Percentiles rank a stretch among this genome's conserved stretches.
These are phyloP conservation scores for Pseudozyma thailandica DNA, from an alignment of 1,284 basidiomycete species.

Conservation along the genomic window DNA sequence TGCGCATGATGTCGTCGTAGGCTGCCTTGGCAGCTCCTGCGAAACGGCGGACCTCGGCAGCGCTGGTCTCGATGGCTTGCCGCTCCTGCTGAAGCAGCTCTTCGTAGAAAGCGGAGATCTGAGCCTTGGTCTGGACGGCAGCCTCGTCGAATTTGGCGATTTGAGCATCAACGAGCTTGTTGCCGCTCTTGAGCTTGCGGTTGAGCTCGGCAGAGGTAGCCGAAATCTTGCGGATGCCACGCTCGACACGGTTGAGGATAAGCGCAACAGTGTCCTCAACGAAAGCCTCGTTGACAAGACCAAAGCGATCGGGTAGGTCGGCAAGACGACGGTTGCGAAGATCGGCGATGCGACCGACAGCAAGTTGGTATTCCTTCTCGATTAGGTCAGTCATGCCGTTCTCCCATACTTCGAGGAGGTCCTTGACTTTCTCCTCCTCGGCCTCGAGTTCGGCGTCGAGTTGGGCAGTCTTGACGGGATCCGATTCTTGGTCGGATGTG, in stretches of 20 bases:
- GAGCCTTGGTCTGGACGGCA: slow-evolving; percentile 38
- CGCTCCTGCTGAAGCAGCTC: slow-evolving; percentile 44
- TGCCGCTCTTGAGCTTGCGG: slow-evolving; percentile 26
- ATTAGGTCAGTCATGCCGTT: slow-evolving; percentile 51
- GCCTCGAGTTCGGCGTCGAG: slow-evolving; percentile 60
- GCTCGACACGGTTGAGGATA: slow-evolving; percentile 51
- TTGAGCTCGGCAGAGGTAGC: slow-evolving; percentile 8
- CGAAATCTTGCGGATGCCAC: slow-evolving; percentile 48
- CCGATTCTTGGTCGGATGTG: slow-evolving; percentile 30
- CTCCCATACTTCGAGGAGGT: slow-evolving; percentile 61
- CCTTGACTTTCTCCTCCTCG: slow-evolving; percentile 49
- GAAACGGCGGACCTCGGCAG: slow-evolving; percentile 53
- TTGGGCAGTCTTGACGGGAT: slow-evolving; percentile 46
- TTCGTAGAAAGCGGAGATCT: slow-evolving; percentile 44
- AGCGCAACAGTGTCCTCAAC: slow-evolving; percentile 56
- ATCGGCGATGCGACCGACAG: slow-evolving; percentile 51
- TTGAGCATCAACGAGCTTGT: slow-evolving; percentile 49
- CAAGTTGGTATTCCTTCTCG: slow-evolving; percentile 54
- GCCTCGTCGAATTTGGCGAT: slow-evolving; percentile 42
- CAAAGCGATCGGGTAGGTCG: slow-evolving; percentile 59
- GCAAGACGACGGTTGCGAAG: slow-evolving; percentile 44
- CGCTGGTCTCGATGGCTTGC: slow-evolving; percentile 48
- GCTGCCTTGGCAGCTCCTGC: slow-evolving; percentile 42
- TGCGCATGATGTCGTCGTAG: slow-evolving; percentile 56
- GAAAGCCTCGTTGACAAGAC: slow-evolving; percentile 52